These are phyloP conservation scores for Falciphora oryzae DNA, from an alignment of 2,329 filamentous ascomycete genomes.

Conservation along the genomic window DNA sequence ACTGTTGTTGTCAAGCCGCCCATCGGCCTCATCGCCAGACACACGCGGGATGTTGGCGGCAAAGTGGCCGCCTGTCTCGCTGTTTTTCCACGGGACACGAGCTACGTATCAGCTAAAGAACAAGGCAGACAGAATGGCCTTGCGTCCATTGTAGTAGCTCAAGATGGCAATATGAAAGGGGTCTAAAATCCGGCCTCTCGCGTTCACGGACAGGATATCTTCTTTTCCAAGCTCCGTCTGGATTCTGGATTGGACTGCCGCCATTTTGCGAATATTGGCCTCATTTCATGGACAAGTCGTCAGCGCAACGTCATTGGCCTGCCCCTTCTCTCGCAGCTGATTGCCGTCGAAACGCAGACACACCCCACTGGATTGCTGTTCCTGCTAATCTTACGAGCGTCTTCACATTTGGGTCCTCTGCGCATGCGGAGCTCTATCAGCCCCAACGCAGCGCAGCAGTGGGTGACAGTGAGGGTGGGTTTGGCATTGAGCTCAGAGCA, in stretches of 20 bases:
- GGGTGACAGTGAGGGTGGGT: background rate
- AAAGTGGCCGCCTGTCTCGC: background rate
- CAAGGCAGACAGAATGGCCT: background rate
- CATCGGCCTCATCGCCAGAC: background rate
- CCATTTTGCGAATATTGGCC: background rate
- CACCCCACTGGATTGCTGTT: background rate
- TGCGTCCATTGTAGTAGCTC: too few relatives aligned
- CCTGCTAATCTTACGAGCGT: slow-evolving; percentile 1
- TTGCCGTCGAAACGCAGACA: background rate
- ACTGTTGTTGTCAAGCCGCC: background rate
- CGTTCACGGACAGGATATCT: background rate
- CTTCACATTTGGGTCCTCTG: background rate
- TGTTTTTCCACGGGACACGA: background rate
- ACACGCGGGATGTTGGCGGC: background rate
- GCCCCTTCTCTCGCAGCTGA: background rate
- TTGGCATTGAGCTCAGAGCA: background rate
- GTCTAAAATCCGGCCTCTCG: background rate
- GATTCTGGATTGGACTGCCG: background rate
- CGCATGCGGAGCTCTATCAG: background rate
- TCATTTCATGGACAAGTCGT: background rate
- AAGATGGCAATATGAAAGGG: background rate
- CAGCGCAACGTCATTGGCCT: background rate
- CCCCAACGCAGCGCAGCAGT: background rate
- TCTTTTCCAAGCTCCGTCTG: background rate
- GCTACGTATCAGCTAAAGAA: background rate